phyloP scores from a whole-genome alignment of 1,284 basidiomycete species.

The Fomitopsis schrenkii region DNA sequence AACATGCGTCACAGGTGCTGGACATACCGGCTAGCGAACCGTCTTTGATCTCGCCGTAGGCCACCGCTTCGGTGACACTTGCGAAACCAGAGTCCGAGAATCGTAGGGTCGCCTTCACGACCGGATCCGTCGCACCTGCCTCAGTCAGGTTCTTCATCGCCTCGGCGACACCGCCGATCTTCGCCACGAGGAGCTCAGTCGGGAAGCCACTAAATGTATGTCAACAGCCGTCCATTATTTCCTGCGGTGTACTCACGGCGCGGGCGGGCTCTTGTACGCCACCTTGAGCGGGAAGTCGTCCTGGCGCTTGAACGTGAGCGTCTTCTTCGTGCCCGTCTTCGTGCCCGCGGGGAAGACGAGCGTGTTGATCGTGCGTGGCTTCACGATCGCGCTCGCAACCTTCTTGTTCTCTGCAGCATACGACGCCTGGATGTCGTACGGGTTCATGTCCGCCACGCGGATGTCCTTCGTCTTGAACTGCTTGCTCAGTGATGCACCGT shows the following conservation, averaged over 20 bases:
- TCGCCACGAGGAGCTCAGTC: slow-evolving; percentile 62
- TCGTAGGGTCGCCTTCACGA: slow-evolving; percentile 78
- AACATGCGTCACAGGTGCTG: slow-evolving; percentile 3
- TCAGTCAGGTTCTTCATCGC: slow-evolving; percentile 76
- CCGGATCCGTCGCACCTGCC: slow-evolving; percentile 62
- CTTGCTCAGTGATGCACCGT: slow-evolving; percentile 85
- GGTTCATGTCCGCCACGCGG: slow-evolving; percentile 72
- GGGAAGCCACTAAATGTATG: slow-evolving; percentile 52
- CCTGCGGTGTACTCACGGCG: slow-evolving; percentile 42
- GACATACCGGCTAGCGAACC: slow-evolving; percentile 67
- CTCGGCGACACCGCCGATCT: slow-evolving; percentile 63
- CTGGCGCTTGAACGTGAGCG: slow-evolving; percentile 75
- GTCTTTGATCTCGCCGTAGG: slow-evolving; percentile 73
- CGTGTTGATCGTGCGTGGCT: slow-evolving; percentile 67
- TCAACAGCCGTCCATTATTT: neutral
- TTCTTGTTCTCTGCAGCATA: slow-evolving; percentile 63
- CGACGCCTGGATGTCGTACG: slow-evolving; percentile 73
- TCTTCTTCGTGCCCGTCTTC: slow-evolving; percentile 78
- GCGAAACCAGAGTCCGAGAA: slow-evolving; percentile 84
- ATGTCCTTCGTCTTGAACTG: slow-evolving; percentile 97
- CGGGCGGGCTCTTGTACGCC: slow-evolving; percentile 59
- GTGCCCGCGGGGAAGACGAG: slow-evolving; percentile 74
- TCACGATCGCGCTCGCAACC: slow-evolving; percentile 26
- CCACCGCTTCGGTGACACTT: slow-evolving; percentile 72
- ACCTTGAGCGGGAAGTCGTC: slow-evolving; percentile 75